phyloP scores from a whole-genome alignment of 1,139 yeast genomes.

The Magnusiomyces fungicola region DNA sequence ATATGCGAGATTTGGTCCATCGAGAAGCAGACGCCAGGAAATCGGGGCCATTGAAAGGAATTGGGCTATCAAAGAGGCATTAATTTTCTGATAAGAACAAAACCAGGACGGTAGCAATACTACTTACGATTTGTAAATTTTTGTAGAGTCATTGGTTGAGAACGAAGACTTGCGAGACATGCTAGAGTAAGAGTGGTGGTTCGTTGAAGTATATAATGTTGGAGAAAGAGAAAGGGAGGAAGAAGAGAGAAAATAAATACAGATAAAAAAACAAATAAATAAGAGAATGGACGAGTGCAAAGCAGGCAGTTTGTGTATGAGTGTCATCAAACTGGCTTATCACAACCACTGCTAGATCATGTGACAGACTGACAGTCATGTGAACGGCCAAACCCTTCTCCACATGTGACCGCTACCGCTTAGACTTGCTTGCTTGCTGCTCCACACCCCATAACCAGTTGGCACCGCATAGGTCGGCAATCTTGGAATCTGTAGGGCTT shows the following conservation, averaged over 20 bases:
- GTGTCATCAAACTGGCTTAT: background rate
- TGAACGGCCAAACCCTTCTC: background rate
- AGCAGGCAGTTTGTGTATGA: background rate
- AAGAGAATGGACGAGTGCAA: background rate
- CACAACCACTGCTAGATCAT: background rate
- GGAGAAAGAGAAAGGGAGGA: background rate
- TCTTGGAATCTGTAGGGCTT: too few relatives aligned
- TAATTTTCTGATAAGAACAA: too few relatives aligned
- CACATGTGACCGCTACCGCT: background rate
- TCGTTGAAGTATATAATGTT: background rate
- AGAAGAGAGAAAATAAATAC: background rate
- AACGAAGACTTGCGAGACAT: slow-evolving; percentile 6
- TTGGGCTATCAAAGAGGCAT: too few relatives aligned
- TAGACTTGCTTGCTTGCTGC: background rate
- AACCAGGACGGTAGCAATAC: background rate
- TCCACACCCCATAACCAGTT: background rate
- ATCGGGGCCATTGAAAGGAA: slow-evolving; percentile 21
- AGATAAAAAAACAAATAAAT: too few relatives aligned
- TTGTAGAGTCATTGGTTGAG: slow-evolving; percentile 18
- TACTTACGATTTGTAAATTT: slow-evolving; percentile 21
- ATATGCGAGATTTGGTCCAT: slow-evolving; percentile 25
- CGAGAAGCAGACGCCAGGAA: slow-evolving; percentile 24
- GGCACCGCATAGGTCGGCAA: too few relatives aligned
- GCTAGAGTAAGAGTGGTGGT: too few relatives aligned
- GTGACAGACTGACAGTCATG: background rate